A percentile compares a stretch with the other conserved stretches of the same genome.
Conservation (phyloP, 371 early-diverging fungal genomes). For the Lichtheimia ramosa region DNA sequence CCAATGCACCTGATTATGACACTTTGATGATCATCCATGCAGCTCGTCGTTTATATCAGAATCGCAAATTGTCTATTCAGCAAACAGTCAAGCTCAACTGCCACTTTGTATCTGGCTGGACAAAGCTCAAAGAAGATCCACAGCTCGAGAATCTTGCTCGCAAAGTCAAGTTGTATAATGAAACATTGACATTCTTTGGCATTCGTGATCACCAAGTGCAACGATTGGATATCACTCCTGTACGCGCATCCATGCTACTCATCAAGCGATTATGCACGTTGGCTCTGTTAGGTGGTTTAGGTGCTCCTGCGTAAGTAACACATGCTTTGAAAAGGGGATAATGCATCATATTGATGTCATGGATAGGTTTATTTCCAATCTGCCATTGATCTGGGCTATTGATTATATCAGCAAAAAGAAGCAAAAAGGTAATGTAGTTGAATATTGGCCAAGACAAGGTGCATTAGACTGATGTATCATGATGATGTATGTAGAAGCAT, state of each 20-base stretch:
- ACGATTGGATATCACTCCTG: slow-evolving; percentile 68
- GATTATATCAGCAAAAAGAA: slow-evolving; percentile 72
- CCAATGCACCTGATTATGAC: slow-evolving; percentile 93
- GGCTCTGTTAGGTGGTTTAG: slow-evolving; percentile 69
- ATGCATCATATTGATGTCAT: neutral
- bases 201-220: slow-evolving; percentile 95
- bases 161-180: slow-evolving; percentile 83
- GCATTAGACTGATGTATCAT: neutral
- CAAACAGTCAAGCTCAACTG: slow-evolving; percentile 85
- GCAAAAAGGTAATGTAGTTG: slow-evolving; percentile 53
- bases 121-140: slow-evolving; percentile 65
- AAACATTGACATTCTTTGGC: slow-evolving; percentile 83
- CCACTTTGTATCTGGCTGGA: slow-evolving; percentile 81
- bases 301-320: slow-evolving; percentile 77
- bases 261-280: slow-evolving; percentile 63
- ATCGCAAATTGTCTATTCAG: slow-evolving; percentile 63
- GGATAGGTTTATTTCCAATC: slow-evolving; percentile 64
- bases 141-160: slow-evolving; percentile 61
- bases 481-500: slow-evolving; percentile 62
- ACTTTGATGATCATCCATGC: slow-evolving; percentile 93
- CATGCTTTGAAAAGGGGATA: neutral
- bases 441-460: neutral
- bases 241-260: slow-evolving; percentile 67
- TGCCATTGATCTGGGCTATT: slow-evolving; percentile 76
- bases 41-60: slow-evolving; percentile 85